Percentiles rank a stretch among this genome's conserved stretches.
phyloP scores from a whole-genome alignment of 73 alveolate genomes.

The Effrenium voratum region DNA sequence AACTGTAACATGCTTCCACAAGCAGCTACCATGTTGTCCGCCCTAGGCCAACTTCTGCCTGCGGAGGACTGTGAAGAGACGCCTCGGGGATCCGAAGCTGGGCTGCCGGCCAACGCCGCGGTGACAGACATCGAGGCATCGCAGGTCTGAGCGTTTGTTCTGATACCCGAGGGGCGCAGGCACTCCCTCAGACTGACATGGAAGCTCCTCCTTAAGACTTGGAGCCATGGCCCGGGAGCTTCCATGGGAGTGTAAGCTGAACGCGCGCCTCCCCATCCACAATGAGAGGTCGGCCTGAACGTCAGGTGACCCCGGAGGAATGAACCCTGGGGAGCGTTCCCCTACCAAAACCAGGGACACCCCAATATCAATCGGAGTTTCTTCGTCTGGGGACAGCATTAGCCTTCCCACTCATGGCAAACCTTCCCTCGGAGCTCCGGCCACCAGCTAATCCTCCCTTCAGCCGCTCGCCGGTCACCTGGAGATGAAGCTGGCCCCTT shows the following conservation, averaged over 20 bases:
- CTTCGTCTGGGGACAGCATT: too few relatives aligned
- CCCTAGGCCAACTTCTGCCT: too few relatives aligned
- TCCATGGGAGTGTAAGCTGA: neutral
- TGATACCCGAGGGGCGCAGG: neutral
- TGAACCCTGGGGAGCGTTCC: too few relatives aligned
- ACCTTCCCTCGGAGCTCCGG: too few relatives aligned
- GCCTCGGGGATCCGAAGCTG: too few relatives aligned
- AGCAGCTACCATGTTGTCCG: too few relatives aligned
- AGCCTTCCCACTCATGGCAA: too few relatives aligned
- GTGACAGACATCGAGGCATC: constrained; percentile 28
- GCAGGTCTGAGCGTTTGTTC: neutral
- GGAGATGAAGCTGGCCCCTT: neutral
- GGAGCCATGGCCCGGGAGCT: neutral
- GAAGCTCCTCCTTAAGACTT: neutral
- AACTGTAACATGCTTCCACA: too few relatives aligned
- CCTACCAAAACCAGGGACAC: too few relatives aligned
- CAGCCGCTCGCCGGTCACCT: constrained; percentile 81
- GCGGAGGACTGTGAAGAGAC: too few relatives aligned
- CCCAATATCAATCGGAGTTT: too few relatives aligned
- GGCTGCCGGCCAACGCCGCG: constrained; percentile 14
- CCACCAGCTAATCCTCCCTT: constrained; percentile 72
- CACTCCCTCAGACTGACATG: neutral
- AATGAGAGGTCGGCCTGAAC: constrained; percentile 50
- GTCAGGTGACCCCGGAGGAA: too few relatives aligned
- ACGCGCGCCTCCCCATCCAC: constrained; percentile 72